Percentiles rank a stretch among this genome's conserved stretches.
These are phyloP conservation scores for Kuraishia cidri DNA, from an alignment of 805 yeast genomes.

Conservation along the genomic window DNA sequence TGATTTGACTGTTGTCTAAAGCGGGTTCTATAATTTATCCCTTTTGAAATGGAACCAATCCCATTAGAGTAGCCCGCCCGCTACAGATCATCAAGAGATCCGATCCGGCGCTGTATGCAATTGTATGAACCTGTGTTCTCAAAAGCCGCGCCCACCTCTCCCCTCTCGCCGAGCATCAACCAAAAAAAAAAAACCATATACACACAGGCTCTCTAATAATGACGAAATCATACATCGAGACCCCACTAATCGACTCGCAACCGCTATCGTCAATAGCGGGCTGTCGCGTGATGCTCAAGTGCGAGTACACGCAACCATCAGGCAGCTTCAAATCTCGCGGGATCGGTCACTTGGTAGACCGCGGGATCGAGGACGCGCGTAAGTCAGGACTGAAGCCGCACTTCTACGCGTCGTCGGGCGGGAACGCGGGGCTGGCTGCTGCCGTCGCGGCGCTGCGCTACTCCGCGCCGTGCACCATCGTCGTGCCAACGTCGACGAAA, in stretches of 20 bases:
- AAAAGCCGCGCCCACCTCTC: too few relatives aligned
- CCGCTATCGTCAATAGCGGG: conserved; percentile 4
- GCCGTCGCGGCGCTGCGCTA: conserved; percentile 32
- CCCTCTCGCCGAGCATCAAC: too few relatives aligned
- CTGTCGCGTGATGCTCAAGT: conserved; percentile 19
- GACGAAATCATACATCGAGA: conserved; percentile 3
- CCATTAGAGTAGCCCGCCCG: too few relatives aligned
- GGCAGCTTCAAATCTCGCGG: conserved; percentile 54
- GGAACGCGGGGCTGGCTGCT: conserved; percentile 49
- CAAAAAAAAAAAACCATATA: too few relatives aligned
- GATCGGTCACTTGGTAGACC: conserved; percentile 35
- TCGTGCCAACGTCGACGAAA: conserved; percentile 44
- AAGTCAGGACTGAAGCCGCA: conserved; percentile 19
- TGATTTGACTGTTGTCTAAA: too few relatives aligned
- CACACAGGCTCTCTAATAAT: too few relatives aligned
- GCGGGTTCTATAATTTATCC: too few relatives aligned
- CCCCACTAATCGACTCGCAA: conserved; percentile 6
- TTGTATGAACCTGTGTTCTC: too few relatives aligned
- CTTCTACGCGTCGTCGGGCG: conserved; percentile 46
- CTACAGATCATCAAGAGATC: too few relatives aligned
- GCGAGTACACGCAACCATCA: conserved; percentile 45
- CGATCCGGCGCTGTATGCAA: too few relatives aligned
- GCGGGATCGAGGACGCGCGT: conserved; percentile 19
- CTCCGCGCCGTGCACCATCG: conserved; percentile 45
- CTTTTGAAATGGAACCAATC: too few relatives aligned